Conservation (phyloP, 805 yeast genomes). For the Wickerhamomyces chambardii region DNA sequence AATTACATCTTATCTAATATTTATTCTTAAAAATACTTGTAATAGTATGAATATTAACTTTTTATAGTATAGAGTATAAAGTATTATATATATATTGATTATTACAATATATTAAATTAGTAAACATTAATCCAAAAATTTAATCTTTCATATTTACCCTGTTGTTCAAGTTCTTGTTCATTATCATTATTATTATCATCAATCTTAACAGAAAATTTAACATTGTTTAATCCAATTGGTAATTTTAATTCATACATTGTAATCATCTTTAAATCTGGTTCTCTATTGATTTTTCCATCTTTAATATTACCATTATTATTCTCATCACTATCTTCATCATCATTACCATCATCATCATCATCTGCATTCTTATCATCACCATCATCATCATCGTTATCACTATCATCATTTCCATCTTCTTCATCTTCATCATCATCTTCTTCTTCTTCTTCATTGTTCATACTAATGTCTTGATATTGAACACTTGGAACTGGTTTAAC, state of each 20-base stretch:
- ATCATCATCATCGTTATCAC: not conserved
- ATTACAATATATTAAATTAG: not conserved
- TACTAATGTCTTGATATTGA: constrained; percentile 22
- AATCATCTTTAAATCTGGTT: no score
- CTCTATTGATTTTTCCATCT: no score
- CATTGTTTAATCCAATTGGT: constrained; percentile 35
- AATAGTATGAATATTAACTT: no score
- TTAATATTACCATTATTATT: not conserved
- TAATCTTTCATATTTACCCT: not conserved
- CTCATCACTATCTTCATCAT: not conserved
- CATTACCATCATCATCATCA: not conserved
- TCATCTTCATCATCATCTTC: not conserved
- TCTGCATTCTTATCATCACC: not conserved
- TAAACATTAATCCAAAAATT: not conserved
- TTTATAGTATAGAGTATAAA: no score
- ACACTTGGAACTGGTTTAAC: constrained; percentile 34
- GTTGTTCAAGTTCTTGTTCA: not conserved
- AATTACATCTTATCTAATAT: no score
- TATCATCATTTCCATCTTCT: not conserved
- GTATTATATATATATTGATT: no score
- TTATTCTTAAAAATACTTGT: no score
- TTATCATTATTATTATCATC: constrained; percentile 5
- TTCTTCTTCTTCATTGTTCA: not conserved
- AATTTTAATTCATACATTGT: constrained; percentile 36
- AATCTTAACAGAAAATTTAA: constrained; percentile 28